phyloP scores from a whole-genome alignment of 176 grass and related monocot species.

The Avena insularis region DNA sequence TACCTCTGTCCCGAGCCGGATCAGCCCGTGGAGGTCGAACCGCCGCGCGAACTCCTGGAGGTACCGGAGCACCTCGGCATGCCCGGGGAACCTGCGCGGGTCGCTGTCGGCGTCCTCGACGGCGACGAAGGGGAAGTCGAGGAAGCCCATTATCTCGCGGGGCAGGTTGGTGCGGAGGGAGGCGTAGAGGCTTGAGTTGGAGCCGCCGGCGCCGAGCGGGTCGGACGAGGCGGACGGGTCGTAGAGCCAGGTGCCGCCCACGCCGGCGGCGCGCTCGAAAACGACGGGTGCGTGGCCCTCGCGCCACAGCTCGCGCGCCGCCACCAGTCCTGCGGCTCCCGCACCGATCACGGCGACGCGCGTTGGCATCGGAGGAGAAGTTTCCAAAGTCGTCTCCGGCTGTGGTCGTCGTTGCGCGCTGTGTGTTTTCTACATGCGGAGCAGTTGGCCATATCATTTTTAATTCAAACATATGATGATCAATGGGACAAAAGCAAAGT shows the following conservation, averaged over 20 bases:
- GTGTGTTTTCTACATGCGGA: too few relatives aligned
- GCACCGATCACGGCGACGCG: conserved; percentile 70
- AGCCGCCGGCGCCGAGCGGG: conserved; percentile 51
- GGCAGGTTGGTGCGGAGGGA: conserved; percentile 87
- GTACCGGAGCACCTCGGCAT: too few relatives aligned
- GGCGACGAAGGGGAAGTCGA: conserved; percentile 77
- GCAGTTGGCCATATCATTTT: too few relatives aligned
- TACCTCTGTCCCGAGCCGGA: too few relatives aligned
- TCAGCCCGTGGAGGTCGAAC: too few relatives aligned
- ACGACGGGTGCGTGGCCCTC: conserved; percentile 78
- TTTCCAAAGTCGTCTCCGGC: too few relatives aligned
- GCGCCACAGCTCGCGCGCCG: conserved; percentile 57
- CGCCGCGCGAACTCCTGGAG: too few relatives aligned
- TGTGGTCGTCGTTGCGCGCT: too few relatives aligned
- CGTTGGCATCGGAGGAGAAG: too few relatives aligned
- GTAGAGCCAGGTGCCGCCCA: conserved; percentile 74
- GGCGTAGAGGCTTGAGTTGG: conserved; percentile 70
- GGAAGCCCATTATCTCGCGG: conserved; percentile 77
- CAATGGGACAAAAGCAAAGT: too few relatives aligned
- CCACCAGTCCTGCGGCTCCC: conserved; percentile 58
- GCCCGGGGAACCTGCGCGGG: too few relatives aligned
- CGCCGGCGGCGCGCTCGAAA: conserved; percentile 60
- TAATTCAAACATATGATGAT: too few relatives aligned
- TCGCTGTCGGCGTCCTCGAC: not conserved
- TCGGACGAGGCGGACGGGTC: conserved; percentile 14